Percentiles rank a stretch among this genome's conserved stretches.
Conservation (phyloP, 108 stramenopile species). For the Pseudonitzschia multiseries region DNA sequence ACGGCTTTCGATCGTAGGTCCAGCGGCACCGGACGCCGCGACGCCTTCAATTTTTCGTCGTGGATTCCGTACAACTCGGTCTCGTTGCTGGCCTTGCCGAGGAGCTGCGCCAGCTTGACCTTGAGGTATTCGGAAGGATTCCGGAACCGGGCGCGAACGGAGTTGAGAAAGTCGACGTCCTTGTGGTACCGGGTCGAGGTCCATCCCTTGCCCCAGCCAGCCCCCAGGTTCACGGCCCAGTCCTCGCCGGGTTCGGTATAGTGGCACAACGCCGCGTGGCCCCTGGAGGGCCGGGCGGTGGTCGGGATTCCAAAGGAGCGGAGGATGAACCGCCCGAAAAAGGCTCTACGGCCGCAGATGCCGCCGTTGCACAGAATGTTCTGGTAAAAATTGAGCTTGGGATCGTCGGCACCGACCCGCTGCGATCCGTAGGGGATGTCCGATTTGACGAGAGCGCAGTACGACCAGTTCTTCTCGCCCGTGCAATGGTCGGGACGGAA, state of each 20-base stretch:
- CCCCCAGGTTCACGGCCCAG: conserved; percentile 23
- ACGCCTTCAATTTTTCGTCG: neutral
- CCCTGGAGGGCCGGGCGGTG: conserved; percentile 14
- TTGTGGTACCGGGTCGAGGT: conserved; percentile 1
- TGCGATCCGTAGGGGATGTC: conserved; percentile 9
- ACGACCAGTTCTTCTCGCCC: neutral
- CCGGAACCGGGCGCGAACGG: conserved; percentile 4
- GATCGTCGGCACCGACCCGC: conserved; percentile 8
- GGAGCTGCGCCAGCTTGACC: conserved; percentile 6
- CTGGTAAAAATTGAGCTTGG: conserved; percentile 19
- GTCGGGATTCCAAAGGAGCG: conserved; percentile 31
- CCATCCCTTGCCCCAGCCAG: conserved; percentile 21
- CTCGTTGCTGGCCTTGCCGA: conserved; percentile 7
- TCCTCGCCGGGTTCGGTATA: conserved; percentile 1
- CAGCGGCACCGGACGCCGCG: neutral
- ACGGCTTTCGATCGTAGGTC: neutral
- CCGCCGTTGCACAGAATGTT: conserved; percentile 26
- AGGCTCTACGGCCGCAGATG: conserved; percentile 30
- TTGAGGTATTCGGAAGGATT: neutral
- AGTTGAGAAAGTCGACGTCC: conserved; percentile 19
- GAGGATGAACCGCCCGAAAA: conserved; percentile 25
- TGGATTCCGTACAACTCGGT: conserved; percentile 1
- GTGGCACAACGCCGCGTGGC: conserved; percentile 25
- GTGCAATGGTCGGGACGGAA: conserved; percentile 24
- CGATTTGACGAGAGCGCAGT: conserved; percentile 1